Evolutionary conservation across 2,329 filamentous ascomycete genomes (phyloP), one percentile per base, ranked within the genome.

Genomic region (Cladosporium sp.): DNA sequence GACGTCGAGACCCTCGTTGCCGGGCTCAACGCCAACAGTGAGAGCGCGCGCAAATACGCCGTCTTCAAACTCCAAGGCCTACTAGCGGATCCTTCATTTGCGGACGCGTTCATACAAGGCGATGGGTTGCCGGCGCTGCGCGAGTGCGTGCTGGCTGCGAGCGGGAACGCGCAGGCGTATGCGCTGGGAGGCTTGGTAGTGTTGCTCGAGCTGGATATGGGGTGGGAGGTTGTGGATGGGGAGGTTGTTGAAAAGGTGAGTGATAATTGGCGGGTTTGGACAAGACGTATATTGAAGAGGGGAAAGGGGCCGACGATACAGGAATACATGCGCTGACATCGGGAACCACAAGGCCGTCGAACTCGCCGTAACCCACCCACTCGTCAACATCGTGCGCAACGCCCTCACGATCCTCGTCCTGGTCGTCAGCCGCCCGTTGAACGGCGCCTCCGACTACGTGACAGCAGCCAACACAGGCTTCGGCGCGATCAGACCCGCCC

Each of bases 351-450:
- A 85, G 76, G 83, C 95, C 56, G 91, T 97, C 62, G 87, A 96
- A 69, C 79, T 98, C 48, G 89, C 97, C 57, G 92, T 97, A 62
- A 92, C 84, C 32, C 93, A 97, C 68, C 93, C 92, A 19, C 80
- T 98, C 56, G 93, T 98, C 71, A 98, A 98, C 69, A 96, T 97
- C 66, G 82, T 98, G 55, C 84, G 93, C 58, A 93, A 93, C 63
- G 92, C 92, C 65, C 95, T 98, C 87, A 92, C 90, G 43, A 95
- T 98, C 56, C 80, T 98, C 52, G 92, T 95, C 43, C 89, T 91
- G 10, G 85, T 97, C 53, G 92, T 98, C 49, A 56, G 45, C 86
- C 89, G 57, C 87, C 89, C 90, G 28, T 84, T 64, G 35, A 55
- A 51, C 41, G 56, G 49, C 14, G 56, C 89, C 66, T 70, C 72